Evolutionary conservation across 1,139 yeast genomes (phyloP), one percentile per base, ranked within the genome.

Genomic region (Nakaseomyces glabratus): DNA sequence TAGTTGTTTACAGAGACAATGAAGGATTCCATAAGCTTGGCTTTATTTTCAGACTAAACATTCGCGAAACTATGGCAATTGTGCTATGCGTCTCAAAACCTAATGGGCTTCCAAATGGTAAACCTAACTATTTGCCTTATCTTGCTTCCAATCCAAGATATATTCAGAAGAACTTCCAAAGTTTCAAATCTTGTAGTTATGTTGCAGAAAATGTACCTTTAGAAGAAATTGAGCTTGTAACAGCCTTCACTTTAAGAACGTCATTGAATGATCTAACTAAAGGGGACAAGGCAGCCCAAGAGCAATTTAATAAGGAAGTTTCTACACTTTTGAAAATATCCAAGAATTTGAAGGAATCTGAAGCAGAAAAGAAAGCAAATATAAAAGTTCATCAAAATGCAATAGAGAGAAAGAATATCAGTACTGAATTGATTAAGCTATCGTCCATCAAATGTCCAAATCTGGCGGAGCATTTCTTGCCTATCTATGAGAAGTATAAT

Each of bases 1-100:
- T 82, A 36, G 54, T 84, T 35, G 68, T 78, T 8, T 82, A 63
- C 55, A 68, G 75, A 41, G 76, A 75, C 47, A 56, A 54, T 3
- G 49, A 57, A 8, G 65, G 58, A 4, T 55, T 58, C 6, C 52
- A 71, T 1, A 63, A 66, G 34, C 57, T 76, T 13, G 94, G 85
- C 2, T 68, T 76, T 44, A 55, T 78, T 24, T 60, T 71, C 33
- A 68, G 66, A 47, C 57, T 64, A 9, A 65, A 65, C 35, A 49
- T 47, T 22, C 61, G 58, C 20, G 66, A 60, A 35, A 65, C 61
- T 9, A 48, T 53, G 2, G 42, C 48, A 9, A 46, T 50, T 8
- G 49, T 57, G 2, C 37, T 56, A 44, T 42, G 48, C 1, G 46
- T 57, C 16, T 50, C 60, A 1, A 39, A 49, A 12, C 52, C 60